Percentiles rank a stretch among this genome's conserved stretches.
Conservation (phyloP, 108 stramenopile species). For the Fragilaria crotonensis region DNA sequence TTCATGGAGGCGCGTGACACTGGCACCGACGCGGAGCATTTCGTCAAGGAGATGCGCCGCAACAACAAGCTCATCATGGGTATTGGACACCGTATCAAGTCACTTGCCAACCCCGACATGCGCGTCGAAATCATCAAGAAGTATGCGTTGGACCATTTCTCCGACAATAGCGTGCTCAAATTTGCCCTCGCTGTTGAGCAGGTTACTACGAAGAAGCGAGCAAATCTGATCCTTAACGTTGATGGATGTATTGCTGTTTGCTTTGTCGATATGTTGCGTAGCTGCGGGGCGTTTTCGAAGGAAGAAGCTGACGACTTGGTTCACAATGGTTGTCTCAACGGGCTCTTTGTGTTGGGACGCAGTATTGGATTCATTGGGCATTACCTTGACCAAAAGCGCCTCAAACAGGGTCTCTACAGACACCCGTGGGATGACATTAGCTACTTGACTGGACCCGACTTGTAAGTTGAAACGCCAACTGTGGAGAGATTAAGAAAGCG, state of each 20-base stretch:
- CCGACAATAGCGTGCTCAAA: constrained; percentile 66
- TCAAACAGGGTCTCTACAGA: constrained; percentile 88
- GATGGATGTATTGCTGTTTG: constrained; percentile 90
- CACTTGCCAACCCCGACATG: constrained; percentile 80
- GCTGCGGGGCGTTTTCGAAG: constrained; percentile 80
- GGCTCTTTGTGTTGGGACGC: constrained; percentile 82
- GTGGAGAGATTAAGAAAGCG: too few species aligned
- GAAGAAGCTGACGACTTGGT: constrained; percentile 84
- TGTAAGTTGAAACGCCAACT: not conserved
- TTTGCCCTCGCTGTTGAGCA: constrained; percentile 87
- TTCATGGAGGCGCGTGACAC: constrained; percentile 66
- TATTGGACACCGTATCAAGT: constrained; percentile 86
- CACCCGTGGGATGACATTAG: constrained; percentile 90
- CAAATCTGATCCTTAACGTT: constrained; percentile 88
- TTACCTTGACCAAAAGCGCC: constrained; percentile 86
- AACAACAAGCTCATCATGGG: constrained; percentile 90
- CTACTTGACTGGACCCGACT: constrained; percentile 36
- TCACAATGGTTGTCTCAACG: constrained; percentile 85
- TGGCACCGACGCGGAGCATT: constrained; percentile 55
- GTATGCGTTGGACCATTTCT: constrained; percentile 77
- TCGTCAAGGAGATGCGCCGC: constrained; percentile 75
- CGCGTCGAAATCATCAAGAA: constrained; percentile 83
- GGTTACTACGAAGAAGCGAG: constrained; percentile 85
- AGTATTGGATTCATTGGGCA: constrained; percentile 88
- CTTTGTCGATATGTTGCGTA: constrained; percentile 89